Evolutionary conservation across 768 basidiomycete species (phyloP), one percentile per base, ranked within the genome.

Genomic region (Mycena leptocephala): DNA sequence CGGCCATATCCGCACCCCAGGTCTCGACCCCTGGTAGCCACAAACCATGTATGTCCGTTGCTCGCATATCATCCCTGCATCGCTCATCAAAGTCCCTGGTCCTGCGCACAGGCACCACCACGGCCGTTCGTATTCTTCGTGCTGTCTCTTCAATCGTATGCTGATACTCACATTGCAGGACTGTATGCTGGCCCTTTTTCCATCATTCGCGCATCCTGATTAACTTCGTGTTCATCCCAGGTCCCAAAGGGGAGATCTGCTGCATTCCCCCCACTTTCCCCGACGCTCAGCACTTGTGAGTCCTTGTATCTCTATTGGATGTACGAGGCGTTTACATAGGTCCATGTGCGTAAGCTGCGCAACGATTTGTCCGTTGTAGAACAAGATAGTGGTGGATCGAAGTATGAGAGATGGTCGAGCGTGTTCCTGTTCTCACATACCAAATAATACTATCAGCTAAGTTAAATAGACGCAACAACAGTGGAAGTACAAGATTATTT

Each of bases 221-320:
- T 61, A 61, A 61, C 58, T 61, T 61, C 58, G 58, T 61, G 58
- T 35, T 61, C 58, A 61, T 61, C 58, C 32, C 32, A 61, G 58
- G 58, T 61, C 33, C 58, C 18, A 37, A 39, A 61, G 58, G 58
- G 58, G 58, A 61, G 58, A 61, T 61, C 58, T 61, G 58, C 58
- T 61, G 58, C 58, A 61, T 61, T 37, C 58, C 58, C 58, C 58
- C 58, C 58, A 61, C 58, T 61, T 61, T 61, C 35, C 58, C 58
- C 22, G 58, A 61, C 58, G 58, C 58, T 61, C 58, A 61, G 58
- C 58, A 61, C 58, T 16, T 61, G 58, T 61, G 58, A 61, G 58
- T 61, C 22, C 33, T 61, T 61, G 58, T 35, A 61, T 61, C 58
- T 61, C 2, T 61, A 61, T 61, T 33, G 58, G 58, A 61, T 61